These are phyloP conservation scores for Puccinia novopanici DNA, from an alignment of 1,284 basidiomycete species.

Conservation along the genomic window DNA sequence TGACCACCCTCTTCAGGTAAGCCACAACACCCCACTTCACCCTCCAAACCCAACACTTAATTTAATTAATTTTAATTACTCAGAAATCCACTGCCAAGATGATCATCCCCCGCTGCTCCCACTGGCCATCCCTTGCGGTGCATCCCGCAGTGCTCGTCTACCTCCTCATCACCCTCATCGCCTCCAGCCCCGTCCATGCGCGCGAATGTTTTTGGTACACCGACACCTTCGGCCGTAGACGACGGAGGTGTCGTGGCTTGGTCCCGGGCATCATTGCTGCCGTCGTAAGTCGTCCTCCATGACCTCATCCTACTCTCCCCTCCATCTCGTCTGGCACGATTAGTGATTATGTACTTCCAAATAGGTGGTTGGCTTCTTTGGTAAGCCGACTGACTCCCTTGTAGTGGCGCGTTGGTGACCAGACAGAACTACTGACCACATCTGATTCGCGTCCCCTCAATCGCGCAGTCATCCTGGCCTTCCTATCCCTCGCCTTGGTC, in stretches of 20 bases:
- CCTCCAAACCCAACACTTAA: too few relatives aligned
- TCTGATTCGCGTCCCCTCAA: not conserved
- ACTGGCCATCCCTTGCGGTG: too few relatives aligned
- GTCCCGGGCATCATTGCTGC: constrained; percentile 34
- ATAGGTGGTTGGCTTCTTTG: constrained; percentile 26
- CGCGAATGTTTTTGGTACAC: constrained; percentile 38
- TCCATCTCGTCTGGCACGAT: too few relatives aligned
- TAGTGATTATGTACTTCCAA: too few relatives aligned
- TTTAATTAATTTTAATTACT: too few relatives aligned
- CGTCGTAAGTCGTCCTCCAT: constrained; percentile 34
- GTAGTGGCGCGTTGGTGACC: not conserved
- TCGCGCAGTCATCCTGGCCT: constrained; percentile 7
- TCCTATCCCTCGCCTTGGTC: constrained; percentile 16
- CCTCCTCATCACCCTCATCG: not conserved
- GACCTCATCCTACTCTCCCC: too few relatives aligned
- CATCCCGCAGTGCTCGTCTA: not conserved
- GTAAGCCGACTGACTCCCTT: not conserved
- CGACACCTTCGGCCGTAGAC: constrained; percentile 23
- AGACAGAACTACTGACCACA: not conserved
- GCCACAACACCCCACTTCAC: too few relatives aligned
- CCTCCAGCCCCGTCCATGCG: not conserved
- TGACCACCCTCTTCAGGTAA: too few relatives aligned
- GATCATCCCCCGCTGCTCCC: too few relatives aligned
- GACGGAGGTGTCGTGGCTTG: constrained; percentile 36
- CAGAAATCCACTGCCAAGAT: too few relatives aligned